Evolutionary conservation across 1,139 yeast genomes (phyloP).

Genomic region (Trichomonascaceae sp.): DNA sequence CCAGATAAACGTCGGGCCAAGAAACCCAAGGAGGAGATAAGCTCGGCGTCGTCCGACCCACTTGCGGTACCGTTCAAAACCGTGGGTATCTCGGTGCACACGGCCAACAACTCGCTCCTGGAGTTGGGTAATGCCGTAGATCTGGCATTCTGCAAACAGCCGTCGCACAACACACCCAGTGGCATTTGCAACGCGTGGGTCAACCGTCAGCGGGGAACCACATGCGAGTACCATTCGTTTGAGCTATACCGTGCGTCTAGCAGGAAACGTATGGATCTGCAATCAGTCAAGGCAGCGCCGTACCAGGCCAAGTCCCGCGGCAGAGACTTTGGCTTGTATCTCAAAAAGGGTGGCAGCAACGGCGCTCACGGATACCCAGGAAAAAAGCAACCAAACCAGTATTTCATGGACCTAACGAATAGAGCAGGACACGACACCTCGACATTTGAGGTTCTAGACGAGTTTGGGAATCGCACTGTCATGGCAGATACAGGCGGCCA

Average conservation of each 20-base stretch:
- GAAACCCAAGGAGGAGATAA: no score
- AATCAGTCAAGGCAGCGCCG: background rate
- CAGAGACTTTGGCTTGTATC: background rate
- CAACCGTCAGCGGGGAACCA: conserved; percentile 36
- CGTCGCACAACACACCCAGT: no score
- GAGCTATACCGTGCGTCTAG: background rate
- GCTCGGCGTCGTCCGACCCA: no score
- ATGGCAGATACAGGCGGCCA: background rate
- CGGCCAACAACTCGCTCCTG: conserved; percentile 38
- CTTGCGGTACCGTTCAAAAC: no score
- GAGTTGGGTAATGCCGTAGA: conserved; percentile 67
- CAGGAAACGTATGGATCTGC: background rate
- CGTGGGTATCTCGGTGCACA: no score
- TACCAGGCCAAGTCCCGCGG: background rate
- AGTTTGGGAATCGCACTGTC: background rate
- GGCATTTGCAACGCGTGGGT: conserved; percentile 59
- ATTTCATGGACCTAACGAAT: background rate
- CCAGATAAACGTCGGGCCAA: no score
- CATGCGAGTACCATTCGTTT: conserved; percentile 52
- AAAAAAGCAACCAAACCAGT: no score
- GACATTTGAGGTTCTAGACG: no score
- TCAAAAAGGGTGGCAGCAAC: background rate
- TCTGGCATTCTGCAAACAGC: conserved; percentile 47
- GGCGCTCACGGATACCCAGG: background rate
- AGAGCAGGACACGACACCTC: background rate